Conservation (phyloP, 495 filamentous ascomycete genomes). For the Neurospora sp. region DNA sequence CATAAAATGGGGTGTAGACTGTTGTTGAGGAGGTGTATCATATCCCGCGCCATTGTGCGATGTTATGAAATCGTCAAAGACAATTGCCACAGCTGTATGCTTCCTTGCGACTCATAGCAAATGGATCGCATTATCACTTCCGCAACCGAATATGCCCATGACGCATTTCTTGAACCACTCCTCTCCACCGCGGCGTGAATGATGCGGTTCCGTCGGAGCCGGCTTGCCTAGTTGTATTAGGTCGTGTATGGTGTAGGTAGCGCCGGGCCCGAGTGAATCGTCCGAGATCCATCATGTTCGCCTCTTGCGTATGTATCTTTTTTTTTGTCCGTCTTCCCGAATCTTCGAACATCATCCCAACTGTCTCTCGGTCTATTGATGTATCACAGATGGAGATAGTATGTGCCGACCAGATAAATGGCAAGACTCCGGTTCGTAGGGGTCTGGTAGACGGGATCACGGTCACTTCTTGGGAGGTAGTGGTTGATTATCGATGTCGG, state of each 20-base stretch:
- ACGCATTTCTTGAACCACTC: not conserved
- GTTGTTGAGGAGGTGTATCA: too few species aligned
- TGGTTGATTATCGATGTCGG: slow-evolving; percentile 1
- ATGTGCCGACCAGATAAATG: not conserved
- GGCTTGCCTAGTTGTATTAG: not conserved
- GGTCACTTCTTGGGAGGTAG: slow-evolving; percentile 12
- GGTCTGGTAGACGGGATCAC: not conserved
- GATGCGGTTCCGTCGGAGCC: not conserved
- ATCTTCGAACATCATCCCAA: not conserved
- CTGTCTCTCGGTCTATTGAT: not conserved
- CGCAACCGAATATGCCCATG: not conserved
- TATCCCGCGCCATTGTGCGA: too few species aligned
- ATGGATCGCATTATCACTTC: not conserved
- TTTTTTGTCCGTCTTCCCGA: not conserved
- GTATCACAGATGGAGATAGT: not conserved
- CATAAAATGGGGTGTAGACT: not conserved
- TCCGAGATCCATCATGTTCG: not conserved
- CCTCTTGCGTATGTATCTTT: not conserved
- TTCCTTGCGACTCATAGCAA: not conserved
- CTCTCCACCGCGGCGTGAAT: not conserved
- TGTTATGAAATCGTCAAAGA: too few species aligned
- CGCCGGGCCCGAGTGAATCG: not conserved
- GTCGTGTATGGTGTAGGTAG: not conserved
- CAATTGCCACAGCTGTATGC: not conserved
- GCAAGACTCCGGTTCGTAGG: not conserved